Conservation (phyloP, 192 early-diverging fungal genomes). For the Lunasporangiospora selenospora region DNA sequence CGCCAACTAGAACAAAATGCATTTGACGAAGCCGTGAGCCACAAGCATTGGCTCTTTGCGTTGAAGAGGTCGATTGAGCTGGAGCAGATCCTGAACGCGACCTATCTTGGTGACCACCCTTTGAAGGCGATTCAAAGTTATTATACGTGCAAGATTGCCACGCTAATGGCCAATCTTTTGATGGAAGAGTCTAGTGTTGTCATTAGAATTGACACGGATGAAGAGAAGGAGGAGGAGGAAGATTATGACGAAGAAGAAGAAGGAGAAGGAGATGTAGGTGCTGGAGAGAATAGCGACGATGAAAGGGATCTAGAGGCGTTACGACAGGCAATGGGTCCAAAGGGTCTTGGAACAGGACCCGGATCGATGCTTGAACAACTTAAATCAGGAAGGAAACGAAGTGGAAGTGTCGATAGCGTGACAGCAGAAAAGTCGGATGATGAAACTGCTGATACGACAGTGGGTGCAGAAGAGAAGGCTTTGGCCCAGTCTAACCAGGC, state of each 20-base stretch:
- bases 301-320: constrained; percentile 24
- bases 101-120: constrained; percentile 32
- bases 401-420: too few species aligned
- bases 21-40: constrained; percentile 41
- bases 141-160: constrained; percentile 45
- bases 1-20: constrained; percentile 23
- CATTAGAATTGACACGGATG: too few species aligned
- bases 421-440: too few species aligned
- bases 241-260: constrained; percentile 4
- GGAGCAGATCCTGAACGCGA: constrained; percentile 15
- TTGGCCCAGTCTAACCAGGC: too few species aligned
- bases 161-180: constrained; percentile 33
- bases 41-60: constrained; percentile 44
- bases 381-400: constrained; percentile 6
- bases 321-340: constrained; percentile 13
- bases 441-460: too few species aligned
- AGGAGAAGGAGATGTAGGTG: not conserved
- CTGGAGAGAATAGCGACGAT: constrained; percentile 33
- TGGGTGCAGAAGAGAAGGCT: too few species aligned
- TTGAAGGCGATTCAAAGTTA: constrained; percentile 38
- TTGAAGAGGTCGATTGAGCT: constrained; percentile 27
- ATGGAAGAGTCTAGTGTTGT: constrained; percentile 38
- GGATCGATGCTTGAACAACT: constrained; percentile 27
- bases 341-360: not conserved
- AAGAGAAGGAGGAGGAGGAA: constrained; percentile 26